These are phyloP conservation scores for Aphanomyces cochlioides DNA, from an alignment of 352 stramenopile species.

Conservation along the genomic window DNA sequence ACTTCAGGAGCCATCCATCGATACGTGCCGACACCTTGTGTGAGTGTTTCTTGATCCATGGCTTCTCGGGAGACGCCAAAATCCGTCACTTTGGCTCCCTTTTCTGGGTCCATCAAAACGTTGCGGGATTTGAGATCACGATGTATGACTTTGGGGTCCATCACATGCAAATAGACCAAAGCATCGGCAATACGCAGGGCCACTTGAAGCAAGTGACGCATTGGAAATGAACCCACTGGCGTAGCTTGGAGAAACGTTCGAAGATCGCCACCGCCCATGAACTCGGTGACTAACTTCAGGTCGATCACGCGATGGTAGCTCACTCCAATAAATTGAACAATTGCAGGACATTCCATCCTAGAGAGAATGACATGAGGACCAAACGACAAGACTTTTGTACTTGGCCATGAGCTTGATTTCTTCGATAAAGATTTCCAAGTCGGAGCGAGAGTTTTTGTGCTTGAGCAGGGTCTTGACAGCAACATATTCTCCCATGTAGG, in stretches of 20 bases:
- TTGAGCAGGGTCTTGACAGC: constrained; percentile 46
- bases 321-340: constrained; percentile 21
- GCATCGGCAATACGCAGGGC: constrained; percentile 6
- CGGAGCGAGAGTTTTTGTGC: background rate
- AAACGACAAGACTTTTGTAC: background rate
- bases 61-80: constrained; percentile 9
- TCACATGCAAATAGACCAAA: constrained; percentile 24
- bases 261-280: constrained; percentile 22
- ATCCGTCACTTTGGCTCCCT: constrained; percentile 5
- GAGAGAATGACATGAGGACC: background rate
- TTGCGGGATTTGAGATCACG: constrained; percentile 22
- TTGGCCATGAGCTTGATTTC: constrained; percentile 30
- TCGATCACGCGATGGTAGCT: constrained; percentile 18
- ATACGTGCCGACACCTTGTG: constrained; percentile 20
- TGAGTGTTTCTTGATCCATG: constrained; percentile 19
- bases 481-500: constrained; percentile 39
- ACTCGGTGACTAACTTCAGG: constrained; percentile 14
- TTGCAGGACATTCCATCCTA: constrained; percentile 2
- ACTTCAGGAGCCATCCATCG: constrained; percentile 5
- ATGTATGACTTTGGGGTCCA: background rate
- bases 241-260: background rate
- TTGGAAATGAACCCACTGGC: background rate
- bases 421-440: constrained; percentile 25
- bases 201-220: background rate
- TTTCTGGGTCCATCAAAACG: constrained; percentile 19